Evolutionary conservation across 176 grass and related monocot genomes (phyloP), one percentile per base, ranked within the genome.

Genomic region (Themeda triandra): DNA sequence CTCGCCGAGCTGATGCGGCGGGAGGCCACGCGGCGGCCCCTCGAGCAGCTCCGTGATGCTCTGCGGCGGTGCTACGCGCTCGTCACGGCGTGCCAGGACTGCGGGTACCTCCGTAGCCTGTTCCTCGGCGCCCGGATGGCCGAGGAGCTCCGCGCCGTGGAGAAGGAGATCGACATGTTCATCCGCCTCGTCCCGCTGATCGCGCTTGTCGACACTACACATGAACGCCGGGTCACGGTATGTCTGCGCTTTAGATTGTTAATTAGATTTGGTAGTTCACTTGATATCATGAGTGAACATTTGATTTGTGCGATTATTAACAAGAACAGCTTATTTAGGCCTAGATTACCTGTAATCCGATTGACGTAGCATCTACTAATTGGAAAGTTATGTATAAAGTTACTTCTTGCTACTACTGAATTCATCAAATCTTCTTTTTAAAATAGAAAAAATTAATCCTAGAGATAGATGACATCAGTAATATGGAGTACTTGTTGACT

Each of bases 131-230:
- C 39, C 15, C 74, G 65, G 66, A 82, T 90, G 77, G 77, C 77
- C 30, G 66, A 82, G 8, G 88, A 93, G 46, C 83, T 92, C 68
- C 85, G 82, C 58, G 18, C 73, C 2, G 75, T 69, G 45, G 76
- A 90, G 76, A 15, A 77, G 14, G 91, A 93, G 81, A 85, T 93
- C 3, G 91, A 93, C 24, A 69, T 75, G 67, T 92, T 82, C 73
- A 76, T 92, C 75, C 87, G 85, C 66, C 87, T 92, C 62, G 33
- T 89, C 79, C 90, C 90, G 36, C 83, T 92, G 9, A 83, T 89
- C 69, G 56, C 90, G 3, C 90, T 92, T 1, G 90, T 92, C 14
- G 87, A 86, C 67, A 75, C 63, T 15, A 60, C 37, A n/a, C 33
- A 37, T 88, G 28, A 85, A 82, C 71, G 73, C 4, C 18, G 6